phyloP scores from a whole-genome alignment of 176 grass and related monocot species.

The Avena atlantica region DNA sequence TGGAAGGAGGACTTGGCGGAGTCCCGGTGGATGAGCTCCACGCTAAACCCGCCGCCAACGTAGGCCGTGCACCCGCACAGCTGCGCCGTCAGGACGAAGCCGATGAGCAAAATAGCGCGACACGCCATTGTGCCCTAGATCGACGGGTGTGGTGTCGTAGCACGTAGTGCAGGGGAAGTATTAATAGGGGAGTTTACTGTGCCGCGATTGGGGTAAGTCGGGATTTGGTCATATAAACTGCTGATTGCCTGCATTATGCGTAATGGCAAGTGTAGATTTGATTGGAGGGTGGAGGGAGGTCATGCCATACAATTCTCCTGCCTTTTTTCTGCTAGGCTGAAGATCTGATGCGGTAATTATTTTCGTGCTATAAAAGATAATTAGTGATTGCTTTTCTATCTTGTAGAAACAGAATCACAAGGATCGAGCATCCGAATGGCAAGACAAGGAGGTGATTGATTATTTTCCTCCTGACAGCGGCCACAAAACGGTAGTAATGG shows the following conservation, averaged over 20 bases:
- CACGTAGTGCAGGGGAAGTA: background rate
- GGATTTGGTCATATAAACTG: no score
- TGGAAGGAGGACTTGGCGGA: slow-evolving; percentile 55
- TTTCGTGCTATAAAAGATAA: background rate
- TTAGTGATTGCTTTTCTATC: background rate
- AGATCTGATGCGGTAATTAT: background rate
- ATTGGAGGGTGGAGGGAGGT: no score
- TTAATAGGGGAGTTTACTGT: background rate
- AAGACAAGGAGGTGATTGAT: background rate
- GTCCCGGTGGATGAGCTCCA: slow-evolving; percentile 79
- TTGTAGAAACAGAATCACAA: no score
- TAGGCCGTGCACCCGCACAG: background rate
- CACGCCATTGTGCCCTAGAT: slow-evolving; percentile 38
- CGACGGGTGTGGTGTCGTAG: background rate
- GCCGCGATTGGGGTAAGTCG: background rate
- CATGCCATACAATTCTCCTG: no score
- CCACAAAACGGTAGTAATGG: no score
- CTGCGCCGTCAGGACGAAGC: slow-evolving; percentile 2
- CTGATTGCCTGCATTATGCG: no score
- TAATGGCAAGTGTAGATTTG: no score
- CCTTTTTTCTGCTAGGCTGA: background rate
- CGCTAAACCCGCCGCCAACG: slow-evolving; percentile 33
- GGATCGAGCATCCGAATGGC: background rate
- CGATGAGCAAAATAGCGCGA: slow-evolving; percentile 8
- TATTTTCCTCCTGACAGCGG: no score